These are phyloP conservation scores for Aspergillus flavus DNA, from an alignment of 2,329 filamentous ascomycete species.

Conservation along the genomic window DNA sequence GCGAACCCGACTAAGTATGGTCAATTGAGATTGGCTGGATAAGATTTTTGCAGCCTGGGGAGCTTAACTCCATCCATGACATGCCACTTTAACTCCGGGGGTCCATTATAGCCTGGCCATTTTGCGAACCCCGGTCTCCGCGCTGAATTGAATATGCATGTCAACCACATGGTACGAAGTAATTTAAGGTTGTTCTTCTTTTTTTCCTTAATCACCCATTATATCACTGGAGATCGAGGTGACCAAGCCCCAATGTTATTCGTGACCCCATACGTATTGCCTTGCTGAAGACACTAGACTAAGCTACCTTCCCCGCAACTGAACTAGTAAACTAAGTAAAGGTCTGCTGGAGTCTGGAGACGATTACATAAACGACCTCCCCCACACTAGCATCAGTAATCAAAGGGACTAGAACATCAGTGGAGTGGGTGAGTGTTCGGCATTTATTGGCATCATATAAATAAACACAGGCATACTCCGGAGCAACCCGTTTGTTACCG, in stretches of 20 bases:
- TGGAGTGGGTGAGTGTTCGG: neutral
- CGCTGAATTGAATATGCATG: neutral
- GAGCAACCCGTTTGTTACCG: neutral
- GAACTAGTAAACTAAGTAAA: neutral
- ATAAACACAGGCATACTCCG: neutral
- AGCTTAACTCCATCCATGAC: neutral
- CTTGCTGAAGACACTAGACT: neutral
- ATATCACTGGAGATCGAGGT: neutral
- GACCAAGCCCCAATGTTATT: neutral
- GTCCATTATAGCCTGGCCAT: neutral
- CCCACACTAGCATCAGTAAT: neutral
- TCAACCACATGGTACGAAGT: neutral
- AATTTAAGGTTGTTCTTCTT: neutral
- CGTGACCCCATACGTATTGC: neutral
- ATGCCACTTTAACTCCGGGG: too few relatives aligned
- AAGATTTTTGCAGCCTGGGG: neutral
- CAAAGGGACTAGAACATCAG: neutral
- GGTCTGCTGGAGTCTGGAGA: neutral
- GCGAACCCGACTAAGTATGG: neutral
- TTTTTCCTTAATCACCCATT: neutral
- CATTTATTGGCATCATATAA: neutral
- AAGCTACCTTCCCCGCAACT: neutral
- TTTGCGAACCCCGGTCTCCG: neutral
- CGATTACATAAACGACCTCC: neutral
- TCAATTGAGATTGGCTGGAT: neutral